Evolutionary conservation across 1,284 basidiomycete genomes (phyloP), one percentile per base, ranked within the genome.

Genomic region (Flammula alnicola): DNA sequence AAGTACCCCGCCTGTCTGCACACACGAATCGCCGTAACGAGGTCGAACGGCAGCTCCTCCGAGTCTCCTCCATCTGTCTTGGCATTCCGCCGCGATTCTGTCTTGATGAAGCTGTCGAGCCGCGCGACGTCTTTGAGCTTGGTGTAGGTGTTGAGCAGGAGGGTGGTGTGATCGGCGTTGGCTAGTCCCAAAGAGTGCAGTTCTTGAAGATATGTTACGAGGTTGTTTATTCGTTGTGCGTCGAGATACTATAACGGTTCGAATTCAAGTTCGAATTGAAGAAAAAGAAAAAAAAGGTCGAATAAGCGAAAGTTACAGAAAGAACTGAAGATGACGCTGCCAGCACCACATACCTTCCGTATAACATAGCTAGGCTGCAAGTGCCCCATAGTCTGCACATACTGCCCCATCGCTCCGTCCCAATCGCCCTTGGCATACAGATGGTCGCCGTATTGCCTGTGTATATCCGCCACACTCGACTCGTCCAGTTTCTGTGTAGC

Each of bases 301-400:
- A n/a, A n/a, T n/a, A n/a, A n/a, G n/a, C n/a, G n/a, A n/a, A n/a
- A n/a, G n/a, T n/a, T n/a, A n/a, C n/a, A n/a, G n/a, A n/a, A n/a
- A n/a, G n/a, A n/a, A n/a, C n/a, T n/a, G n/a, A n/a, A n/a, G n/a
- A n/a, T n/a, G n/a, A n/a, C n/a, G n/a, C n/a, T n/a, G n/a, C n/a
- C 16, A 26, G 30, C 26, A 47, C 5, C 33, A 36, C 67, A 44
- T 57, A 91, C 94, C 80, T 97, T 98, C 58, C 97, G 85, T 52
- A 99, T 95, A 16, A 99, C 93, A 70, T 97, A 97, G 64, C 94
- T 97, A 0, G 95, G 93, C 58, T 95, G 92, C 0, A 97, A 77
- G 48, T 84, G 76, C 0, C 96, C 94, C 20, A 98, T 88, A 0
- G 95, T 98, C 66, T 91, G 84, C 38, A 96, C 76, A 63, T 91